phyloP scores from a whole-genome alignment of 148 eudicot genomes.

The Rhododendron ovatum region DNA sequence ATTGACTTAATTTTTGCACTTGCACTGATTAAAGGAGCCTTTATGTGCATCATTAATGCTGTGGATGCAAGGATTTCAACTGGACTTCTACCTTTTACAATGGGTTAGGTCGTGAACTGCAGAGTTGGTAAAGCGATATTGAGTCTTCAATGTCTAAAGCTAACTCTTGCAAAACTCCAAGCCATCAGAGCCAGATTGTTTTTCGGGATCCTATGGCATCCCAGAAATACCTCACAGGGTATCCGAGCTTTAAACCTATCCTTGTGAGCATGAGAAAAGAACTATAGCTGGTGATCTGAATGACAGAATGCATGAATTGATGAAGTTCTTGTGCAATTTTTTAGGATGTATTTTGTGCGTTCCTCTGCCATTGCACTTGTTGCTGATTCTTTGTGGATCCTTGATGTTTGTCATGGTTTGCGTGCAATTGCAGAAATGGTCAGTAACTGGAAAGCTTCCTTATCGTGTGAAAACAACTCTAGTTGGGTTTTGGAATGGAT shows the following conservation, averaged over 20 bases:
- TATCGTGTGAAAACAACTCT: slow-evolving; percentile 93
- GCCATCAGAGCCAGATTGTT: background rate
- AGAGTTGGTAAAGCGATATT: background rate
- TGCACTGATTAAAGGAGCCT: background rate
- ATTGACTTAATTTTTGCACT: background rate
- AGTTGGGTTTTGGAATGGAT: slow-evolving; percentile 84
- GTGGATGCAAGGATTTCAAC: background rate
- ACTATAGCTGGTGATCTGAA: background rate
- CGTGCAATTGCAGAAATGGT: slow-evolving; percentile 64
- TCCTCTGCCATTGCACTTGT: background rate
- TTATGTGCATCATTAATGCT: background rate
- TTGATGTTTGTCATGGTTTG: slow-evolving; percentile 7
- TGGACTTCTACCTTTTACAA: background rate
- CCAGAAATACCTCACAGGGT: background rate
- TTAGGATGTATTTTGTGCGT: background rate
- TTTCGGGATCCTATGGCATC: background rate
- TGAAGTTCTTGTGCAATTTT: background rate
- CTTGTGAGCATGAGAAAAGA: background rate
- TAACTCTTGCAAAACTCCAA: background rate
- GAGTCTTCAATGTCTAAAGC: background rate
- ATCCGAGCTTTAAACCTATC: background rate
- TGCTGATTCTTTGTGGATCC: background rate
- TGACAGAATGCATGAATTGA: background rate
- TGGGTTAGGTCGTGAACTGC: background rate
- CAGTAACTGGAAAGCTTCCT: slow-evolving; percentile 85